Evolutionary conservation across 768 basidiomycete genomes (phyloP), one percentile per base, ranked within the genome.

Genomic region (Amanita thiersii): DNA sequence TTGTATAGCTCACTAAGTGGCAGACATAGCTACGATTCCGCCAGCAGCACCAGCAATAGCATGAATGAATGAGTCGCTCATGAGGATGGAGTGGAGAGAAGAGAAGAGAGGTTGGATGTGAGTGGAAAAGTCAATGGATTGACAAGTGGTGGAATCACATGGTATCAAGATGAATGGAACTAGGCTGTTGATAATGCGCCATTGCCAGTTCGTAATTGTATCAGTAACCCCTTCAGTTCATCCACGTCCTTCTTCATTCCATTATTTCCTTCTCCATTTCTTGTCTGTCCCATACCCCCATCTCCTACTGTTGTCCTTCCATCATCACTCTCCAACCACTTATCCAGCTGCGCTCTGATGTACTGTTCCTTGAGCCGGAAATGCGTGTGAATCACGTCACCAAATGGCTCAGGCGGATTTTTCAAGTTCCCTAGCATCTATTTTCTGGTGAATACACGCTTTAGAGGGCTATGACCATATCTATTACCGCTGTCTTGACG

Each of bases 21-120:
- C 79, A n/a, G 77, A 73, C 92, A 98, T 96, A 17, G 94, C 90
- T 15, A 72, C 59, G 52, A 94, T 83, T 18, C 94, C 94, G 36
- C 90, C 93, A 1, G 82, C 76, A 12, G 91, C 90, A 9, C 96
- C 96, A 12, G 93, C 87, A 9, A 86, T 54, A 26, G 93, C 76
- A 52, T 97, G 91, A 20, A 96, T 83, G 10, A 79, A 62, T 36
- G 88, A 89, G 61, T 97, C 88, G 46, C 70, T 75, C 75, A 81
- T 78, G 32, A 38, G 58, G 24, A 24, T 42, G 20, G 29, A 20
- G 40, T 39, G 18, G 24, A 48, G 35, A 21, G 25, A 46, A 24
- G 29, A 31, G 45, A 18, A 44, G 23, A 23, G 23, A 33, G 26
- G 18, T 42, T 8, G 32, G 21, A 21, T 40, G 21, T 14, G 23